Base-by-base conservation (phyloP, 2,329 filamentous ascomycete genomes). In the Stachybotrys echinatus region DNA sequence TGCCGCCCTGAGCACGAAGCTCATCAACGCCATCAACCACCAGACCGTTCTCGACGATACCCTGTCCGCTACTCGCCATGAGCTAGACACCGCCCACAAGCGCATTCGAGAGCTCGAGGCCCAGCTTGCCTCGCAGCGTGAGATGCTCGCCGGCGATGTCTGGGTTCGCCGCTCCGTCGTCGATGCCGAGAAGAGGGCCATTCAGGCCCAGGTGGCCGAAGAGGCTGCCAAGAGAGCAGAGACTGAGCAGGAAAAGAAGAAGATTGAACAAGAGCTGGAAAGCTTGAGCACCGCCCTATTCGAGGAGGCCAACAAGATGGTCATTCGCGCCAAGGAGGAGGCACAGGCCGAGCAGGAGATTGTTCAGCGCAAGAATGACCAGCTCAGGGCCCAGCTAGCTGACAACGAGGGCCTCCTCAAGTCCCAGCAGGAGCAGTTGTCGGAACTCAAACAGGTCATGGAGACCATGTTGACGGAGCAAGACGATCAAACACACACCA, bases 281-380 rank as follows among this genome's bases (percentile, higher is more conserved):
- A 89, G 84, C 48, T 70, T 99, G 55, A 97, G 94, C 0, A 85
- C 90, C 2, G 91, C 90, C 23, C 78, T 99, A n/a, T 99, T 99
- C 55, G 91, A 97, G 65, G 92, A 99, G 74, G 94, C 94, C 46
- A 97, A 99, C 72, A 92, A 88, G 77, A 97, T 99, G 92, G 94
- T 99, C 48, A 89, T 92, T 39, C 65, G 61, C 17, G 92, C 92
- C 37, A 89, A 95, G 63, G 90, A 92, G 65, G 89, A 96, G 54
- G 91, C 94, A 8, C 85, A 91, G 53, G 84, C 82, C 55, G 90
- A 96, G 59, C 87, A 90, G 37, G 91, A 96, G 57, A 79, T 80
- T 5, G 74, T 92, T 40, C 85, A 91, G 50, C 88, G 87, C 62
- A 89, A 89, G 64, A 95, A 94, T 61, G 90, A 96, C 50, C 89